phyloP scores from a whole-genome alignment of 148 eudicot genomes.

The Chenopodium suecicum region DNA sequence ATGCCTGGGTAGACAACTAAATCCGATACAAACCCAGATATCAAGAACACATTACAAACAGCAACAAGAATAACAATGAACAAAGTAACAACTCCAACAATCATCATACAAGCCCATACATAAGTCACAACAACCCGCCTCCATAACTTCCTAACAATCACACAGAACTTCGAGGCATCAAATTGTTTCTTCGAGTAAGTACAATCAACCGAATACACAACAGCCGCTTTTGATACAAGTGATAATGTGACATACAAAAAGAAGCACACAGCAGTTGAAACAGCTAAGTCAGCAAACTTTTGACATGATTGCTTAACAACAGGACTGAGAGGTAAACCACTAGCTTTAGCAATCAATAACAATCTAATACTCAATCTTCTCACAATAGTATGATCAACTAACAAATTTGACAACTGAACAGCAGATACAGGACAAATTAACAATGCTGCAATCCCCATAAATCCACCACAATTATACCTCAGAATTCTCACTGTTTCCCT shows the following conservation, averaged over 20 bases:
- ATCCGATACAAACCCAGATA: slow-evolving; percentile 51
- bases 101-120: slow-evolving; percentile 61
- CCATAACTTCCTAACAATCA: slow-evolving; percentile 61
- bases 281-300: slow-evolving; percentile 60
- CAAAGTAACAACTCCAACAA: slow-evolving; percentile 55
- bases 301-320: slow-evolving; percentile 67
- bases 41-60: slow-evolving; percentile 51
- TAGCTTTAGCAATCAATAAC: slow-evolving; percentile 61
- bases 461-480: slow-evolving; percentile 59
- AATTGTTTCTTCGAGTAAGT: slow-evolving; percentile 76
- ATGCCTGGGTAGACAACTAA: slow-evolving; percentile 46
- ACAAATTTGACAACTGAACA: slow-evolving; percentile 58
- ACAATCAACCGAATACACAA: slow-evolving; percentile 83
- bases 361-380: slow-evolving; percentile 56
- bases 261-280: slow-evolving; percentile 69
- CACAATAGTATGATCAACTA: slow-evolving; percentile 68
- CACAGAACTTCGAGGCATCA: slow-evolving; percentile 49
- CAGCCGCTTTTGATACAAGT: slow-evolving; percentile 79
- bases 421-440: slow-evolving; percentile 85
- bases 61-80: slow-evolving; percentile 61
- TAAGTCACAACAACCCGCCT: slow-evolving; percentile 61
- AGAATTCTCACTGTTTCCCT: slow-evolving; percentile 82
- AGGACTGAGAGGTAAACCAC: slow-evolving; percentile 74
- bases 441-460: slow-evolving; percentile 61
- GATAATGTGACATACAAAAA: slow-evolving; percentile 68